Percentiles rank a stretch among this genome's conserved stretches.
phyloP scores from a whole-genome alignment of 345 rosid genomes.

The Stellera chamaejasme region DNA sequence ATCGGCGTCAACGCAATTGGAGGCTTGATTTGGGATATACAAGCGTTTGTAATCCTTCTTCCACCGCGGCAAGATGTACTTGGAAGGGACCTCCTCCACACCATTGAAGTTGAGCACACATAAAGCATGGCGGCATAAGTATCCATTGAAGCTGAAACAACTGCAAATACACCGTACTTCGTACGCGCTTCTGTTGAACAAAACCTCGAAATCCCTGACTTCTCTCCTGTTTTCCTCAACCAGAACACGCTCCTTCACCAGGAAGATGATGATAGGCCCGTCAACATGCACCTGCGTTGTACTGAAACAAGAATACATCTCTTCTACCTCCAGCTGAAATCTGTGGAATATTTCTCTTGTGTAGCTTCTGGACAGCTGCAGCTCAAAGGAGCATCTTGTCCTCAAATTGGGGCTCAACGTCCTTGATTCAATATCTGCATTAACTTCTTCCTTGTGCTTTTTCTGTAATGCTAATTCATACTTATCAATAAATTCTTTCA shows the following conservation, averaged over 20 bases:
- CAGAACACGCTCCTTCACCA: constrained; percentile 62
- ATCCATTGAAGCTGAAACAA: constrained; percentile 78
- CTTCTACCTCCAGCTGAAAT: constrained; percentile 77
- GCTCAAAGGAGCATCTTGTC: constrained; percentile 71
- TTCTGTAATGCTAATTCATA: constrained; percentile 65
- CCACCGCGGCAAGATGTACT: constrained; percentile 57
- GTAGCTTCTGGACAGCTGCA: constrained; percentile 67
- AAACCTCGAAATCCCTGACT: constrained; percentile 57
- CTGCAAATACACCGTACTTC: constrained; percentile 85
- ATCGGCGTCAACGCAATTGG: constrained; percentile 9
- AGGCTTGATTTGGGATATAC: constrained; percentile 23
- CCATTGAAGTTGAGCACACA: constrained; percentile 71
- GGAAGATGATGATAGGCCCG: constrained; percentile 58
- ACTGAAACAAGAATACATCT: constrained; percentile 82
- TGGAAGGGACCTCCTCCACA: constrained; percentile 58
- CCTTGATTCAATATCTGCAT: constrained; percentile 52
- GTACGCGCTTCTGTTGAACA: constrained; percentile 58
- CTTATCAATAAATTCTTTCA: constrained; percentile 88
- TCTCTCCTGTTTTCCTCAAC: constrained; percentile 53
- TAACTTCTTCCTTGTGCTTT: constrained; percentile 67
- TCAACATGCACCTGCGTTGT: constrained; percentile 60
- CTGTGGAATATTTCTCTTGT: constrained; percentile 59
- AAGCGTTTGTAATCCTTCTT: constrained; percentile 59
- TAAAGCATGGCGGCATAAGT: constrained; percentile 76
- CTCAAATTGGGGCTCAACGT: constrained; percentile 34